Evolutionary conservation across 208 protist genomes (phyloP).

Genomic region (Trypanosoma congolense): DNA sequence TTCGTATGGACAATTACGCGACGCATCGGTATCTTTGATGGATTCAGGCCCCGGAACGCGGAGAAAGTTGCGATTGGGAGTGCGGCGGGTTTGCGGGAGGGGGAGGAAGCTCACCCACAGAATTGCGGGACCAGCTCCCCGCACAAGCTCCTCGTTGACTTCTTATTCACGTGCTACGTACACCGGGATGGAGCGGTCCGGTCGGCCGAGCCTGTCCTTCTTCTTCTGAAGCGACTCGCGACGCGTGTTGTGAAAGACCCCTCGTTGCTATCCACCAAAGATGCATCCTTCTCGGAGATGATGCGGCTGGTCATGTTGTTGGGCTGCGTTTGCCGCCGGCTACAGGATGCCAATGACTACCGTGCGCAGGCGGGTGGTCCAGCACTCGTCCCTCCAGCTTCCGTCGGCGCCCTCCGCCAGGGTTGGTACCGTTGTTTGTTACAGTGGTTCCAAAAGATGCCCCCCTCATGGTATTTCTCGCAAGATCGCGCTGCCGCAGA

Average conservation of each 20-base stretch:
- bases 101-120: conserved; percentile 17
- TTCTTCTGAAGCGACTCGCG: conserved; percentile 46
- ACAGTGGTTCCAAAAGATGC: conserved; percentile 78
- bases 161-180: conserved; percentile 63
- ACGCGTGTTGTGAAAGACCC: conserved; percentile 47
- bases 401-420: conserved; percentile 63
- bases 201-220: conserved; percentile 50
- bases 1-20: conserved; percentile 63
- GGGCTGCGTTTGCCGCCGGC: conserved; percentile 42
- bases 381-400: conserved; percentile 46
- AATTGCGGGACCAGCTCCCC: conserved; percentile 47
- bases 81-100: conserved; percentile 14
- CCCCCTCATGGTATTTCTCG: conserved; percentile 78
- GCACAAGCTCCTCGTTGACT: conserved; percentile 71
- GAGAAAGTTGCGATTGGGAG: conserved; percentile 61
- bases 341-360: conserved; percentile 51
- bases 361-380: conserved; percentile 33
- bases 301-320: conserved; percentile 67
- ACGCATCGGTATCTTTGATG: conserved; percentile 72
- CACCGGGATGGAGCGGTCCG: conserved; percentile 36
- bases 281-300: conserved; percentile 73
- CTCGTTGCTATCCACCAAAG: conserved; percentile 57
- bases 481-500: conserved; percentile 35
- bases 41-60: conserved; percentile 34
- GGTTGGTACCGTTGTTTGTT: conserved; percentile 68